Evolutionary conservation across 148 eudicot genomes (phyloP).

Genomic region (Euryodendron excelsum): DNA sequence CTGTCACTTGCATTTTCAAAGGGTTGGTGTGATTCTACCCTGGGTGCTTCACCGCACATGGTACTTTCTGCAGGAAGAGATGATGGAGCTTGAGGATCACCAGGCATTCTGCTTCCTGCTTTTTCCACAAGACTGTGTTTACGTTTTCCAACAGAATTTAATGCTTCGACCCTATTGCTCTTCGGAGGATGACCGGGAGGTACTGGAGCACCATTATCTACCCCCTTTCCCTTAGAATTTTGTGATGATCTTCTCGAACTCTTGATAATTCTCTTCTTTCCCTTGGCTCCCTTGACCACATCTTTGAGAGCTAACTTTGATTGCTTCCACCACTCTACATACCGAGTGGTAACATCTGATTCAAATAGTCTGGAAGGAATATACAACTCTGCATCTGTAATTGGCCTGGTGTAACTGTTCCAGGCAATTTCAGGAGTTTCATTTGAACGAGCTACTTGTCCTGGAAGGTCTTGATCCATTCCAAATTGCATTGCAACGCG

Average conservation of each 20-base stretch:
- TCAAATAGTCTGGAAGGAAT: slow-evolving; percentile 15
- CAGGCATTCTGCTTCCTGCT: background rate
- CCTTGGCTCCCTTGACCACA: too few relatives aligned
- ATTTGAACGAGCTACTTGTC: slow-evolving; percentile 6
- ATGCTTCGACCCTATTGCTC: background rate
- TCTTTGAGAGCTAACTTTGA: too few relatives aligned
- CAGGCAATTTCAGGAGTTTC: slow-evolving; percentile 10
- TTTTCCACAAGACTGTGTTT: background rate
- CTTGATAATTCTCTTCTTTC: background rate
- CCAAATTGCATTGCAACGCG: slow-evolving; percentile 33
- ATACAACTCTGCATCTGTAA: slow-evolving; percentile 10
- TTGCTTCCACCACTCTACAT: slow-evolving; percentile 6
- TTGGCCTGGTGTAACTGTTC: slow-evolving; percentile 14
- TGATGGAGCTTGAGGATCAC: background rate
- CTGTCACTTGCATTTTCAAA: background rate
- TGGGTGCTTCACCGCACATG: background rate
- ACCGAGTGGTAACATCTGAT: slow-evolving; percentile 7
- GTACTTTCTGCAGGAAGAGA: background rate
- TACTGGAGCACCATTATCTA: background rate
- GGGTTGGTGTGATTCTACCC: background rate
- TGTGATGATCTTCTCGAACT: background rate
- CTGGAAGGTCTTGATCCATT: slow-evolving; percentile 22
- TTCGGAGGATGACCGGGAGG: slow-evolving; percentile 27
- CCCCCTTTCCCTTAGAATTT: background rate
- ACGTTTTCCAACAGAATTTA: slow-evolving; percentile 10